Evolutionary conservation across 805 yeast species (phyloP).

Genomic region (Candida oleophila): DNA sequence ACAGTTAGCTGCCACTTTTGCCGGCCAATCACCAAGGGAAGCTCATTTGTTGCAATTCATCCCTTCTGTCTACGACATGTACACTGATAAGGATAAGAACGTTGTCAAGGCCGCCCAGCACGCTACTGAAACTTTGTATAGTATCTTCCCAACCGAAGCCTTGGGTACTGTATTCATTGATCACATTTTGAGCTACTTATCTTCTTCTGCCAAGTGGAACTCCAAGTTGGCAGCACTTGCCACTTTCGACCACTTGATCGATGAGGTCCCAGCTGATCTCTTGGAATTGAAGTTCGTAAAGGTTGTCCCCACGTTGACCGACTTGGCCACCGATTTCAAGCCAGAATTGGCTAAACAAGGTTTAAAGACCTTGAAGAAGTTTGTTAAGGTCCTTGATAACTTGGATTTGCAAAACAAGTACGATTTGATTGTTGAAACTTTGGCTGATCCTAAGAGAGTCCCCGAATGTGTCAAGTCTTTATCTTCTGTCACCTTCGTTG

Average conservation of each 20-base stretch:
- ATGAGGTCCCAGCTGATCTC: slow-evolving; percentile 80
- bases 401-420: slow-evolving; percentile 86
- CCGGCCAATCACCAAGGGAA: slow-evolving; percentile 71
- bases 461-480: slow-evolving; percentile 85
- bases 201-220: slow-evolving; percentile 91
- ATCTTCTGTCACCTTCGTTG: slow-evolving; percentile 93
- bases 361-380: slow-evolving; percentile 61
- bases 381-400: slow-evolving; percentile 84
- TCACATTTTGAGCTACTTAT: slow-evolving; percentile 59
- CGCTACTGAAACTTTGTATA: slow-evolving; percentile 68
- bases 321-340: slow-evolving; percentile 91
- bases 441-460: slow-evolving; percentile 87
- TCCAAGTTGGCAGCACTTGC: slow-evolving; percentile 79
- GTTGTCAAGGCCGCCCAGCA: slow-evolving; percentile 85
- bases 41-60: slow-evolving; percentile 67
- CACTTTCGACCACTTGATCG: slow-evolving; percentile 69
- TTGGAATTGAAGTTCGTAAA: slow-evolving; percentile 77
- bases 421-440: slow-evolving; percentile 78
- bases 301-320: slow-evolving; percentile 82
- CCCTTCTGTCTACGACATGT: slow-evolving; percentile 62
- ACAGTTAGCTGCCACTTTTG: slow-evolving; percentile 54
- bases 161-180: slow-evolving; percentile 69
- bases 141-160: slow-evolving; percentile 74
- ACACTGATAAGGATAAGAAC: slow-evolving; percentile 83
- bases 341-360: slow-evolving; percentile 93